phyloP scores from a whole-genome alignment of 768 basidiomycete species.

The Hygrocybe punicea region DNA sequence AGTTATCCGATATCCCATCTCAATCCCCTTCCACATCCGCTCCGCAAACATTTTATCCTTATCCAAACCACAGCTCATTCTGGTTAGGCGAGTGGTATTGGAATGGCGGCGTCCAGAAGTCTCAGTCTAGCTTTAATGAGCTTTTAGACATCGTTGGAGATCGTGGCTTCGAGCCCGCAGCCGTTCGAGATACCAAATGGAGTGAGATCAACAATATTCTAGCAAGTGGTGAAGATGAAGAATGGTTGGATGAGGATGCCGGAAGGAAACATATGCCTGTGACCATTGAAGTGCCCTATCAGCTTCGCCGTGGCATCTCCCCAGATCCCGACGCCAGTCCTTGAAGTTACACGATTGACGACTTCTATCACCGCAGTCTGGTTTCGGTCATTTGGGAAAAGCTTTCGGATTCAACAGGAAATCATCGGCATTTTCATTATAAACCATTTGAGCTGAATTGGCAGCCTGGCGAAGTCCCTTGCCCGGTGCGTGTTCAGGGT shows the following conservation, averaged over 20 bases:
- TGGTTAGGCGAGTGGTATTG: not conserved
- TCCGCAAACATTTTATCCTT: not conserved
- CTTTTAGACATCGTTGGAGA: not conserved
- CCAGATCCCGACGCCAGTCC: constrained; percentile 4
- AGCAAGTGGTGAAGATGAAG: not conserved
- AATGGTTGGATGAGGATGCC: not conserved
- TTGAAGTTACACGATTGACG: not conserved
- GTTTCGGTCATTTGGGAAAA: constrained; percentile 15
- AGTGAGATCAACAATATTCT: not conserved
- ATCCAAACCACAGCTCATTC: not conserved
- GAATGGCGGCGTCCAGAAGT: not conserved
- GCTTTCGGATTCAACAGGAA: constrained; percentile 1
- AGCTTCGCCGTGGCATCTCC: not conserved
- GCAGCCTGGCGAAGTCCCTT: not conserved
- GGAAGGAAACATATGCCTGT: not conserved
- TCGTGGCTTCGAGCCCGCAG: not conserved
- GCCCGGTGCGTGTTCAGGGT: not conserved
- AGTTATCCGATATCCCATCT: not conserved
- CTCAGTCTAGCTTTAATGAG: not conserved
- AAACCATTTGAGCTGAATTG: constrained; percentile 14
- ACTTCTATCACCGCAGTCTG: constrained; percentile 13
- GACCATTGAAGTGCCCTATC: not conserved
- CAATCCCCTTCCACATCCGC: not conserved
- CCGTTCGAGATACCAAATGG: not conserved
- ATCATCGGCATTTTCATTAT: constrained; percentile 12